A percentile compares a stretch with the other conserved stretches of the same genome.
phyloP scores from a whole-genome alignment of 1,284 basidiomycete genomes.

The Sporisorium sorghi region DNA sequence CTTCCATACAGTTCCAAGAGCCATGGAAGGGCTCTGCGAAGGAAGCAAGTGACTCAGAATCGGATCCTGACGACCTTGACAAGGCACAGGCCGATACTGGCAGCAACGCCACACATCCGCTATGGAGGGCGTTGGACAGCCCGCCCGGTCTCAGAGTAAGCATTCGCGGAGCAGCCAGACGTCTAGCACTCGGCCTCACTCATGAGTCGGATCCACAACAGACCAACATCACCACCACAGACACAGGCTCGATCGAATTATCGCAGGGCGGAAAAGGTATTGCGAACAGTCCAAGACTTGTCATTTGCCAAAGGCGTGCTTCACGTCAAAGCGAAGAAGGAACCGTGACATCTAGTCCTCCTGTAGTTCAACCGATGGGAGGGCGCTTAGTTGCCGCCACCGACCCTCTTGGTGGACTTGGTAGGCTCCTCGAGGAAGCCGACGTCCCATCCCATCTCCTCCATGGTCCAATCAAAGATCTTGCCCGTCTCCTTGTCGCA shows the following conservation, averaged over 20 bases:
- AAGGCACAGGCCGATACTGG: background rate
- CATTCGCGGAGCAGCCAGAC: slow-evolving; percentile 40
- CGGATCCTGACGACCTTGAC: slow-evolving; percentile 11
- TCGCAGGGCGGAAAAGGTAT: slow-evolving; percentile 15
- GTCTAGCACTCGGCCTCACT: slow-evolving; percentile 43
- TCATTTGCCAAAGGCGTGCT: slow-evolving; percentile 45
- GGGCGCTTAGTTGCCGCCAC: background rate
- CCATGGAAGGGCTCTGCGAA: background rate
- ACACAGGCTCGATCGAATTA: slow-evolving; percentile 15
- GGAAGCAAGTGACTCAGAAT: slow-evolving; percentile 2
- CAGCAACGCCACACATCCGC: background rate
- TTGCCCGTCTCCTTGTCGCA: slow-evolving; percentile 39
- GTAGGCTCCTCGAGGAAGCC: slow-evolving; percentile 22
- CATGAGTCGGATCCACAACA: slow-evolving; percentile 33
- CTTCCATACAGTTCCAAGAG: slow-evolving; percentile 6
- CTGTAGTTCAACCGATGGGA: too few species aligned
- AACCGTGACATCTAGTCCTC: background rate
- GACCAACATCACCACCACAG: slow-evolving; percentile 20
- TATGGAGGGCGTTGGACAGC: slow-evolving; percentile 39
- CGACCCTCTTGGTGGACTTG: slow-evolving; percentile 16
- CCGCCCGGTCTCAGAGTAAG: slow-evolving; percentile 43
- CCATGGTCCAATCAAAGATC: slow-evolving; percentile 49
- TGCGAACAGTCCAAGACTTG: slow-evolving; percentile 40
- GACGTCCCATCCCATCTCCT: slow-evolving; percentile 60
- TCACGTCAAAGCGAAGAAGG: slow-evolving; percentile 11